Evolutionary conservation across 2,329 filamentous ascomycete species (phyloP).

Genomic region (Verticillium alfalfae): DNA sequence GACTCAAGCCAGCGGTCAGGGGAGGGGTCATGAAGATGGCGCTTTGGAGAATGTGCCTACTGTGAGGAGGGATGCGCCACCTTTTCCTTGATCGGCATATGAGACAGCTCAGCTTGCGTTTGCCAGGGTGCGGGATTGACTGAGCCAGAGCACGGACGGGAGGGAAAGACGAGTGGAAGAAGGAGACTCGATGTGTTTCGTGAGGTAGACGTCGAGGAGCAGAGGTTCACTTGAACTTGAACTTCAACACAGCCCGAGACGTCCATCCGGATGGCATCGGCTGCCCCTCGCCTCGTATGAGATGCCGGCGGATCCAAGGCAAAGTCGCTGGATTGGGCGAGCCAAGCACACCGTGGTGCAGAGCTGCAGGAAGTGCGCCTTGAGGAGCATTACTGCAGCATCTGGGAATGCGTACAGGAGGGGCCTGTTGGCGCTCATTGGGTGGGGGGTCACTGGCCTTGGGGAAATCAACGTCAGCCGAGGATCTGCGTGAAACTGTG

Average conservation of each 20-base stretch:
- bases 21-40: background rate
- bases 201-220: background rate
- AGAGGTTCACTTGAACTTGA: background rate
- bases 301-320: slow-evolving; percentile 1
- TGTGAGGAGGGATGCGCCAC: background rate
- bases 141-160: background rate
- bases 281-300: background rate
- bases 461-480: slow-evolving; percentile 2
- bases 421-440: background rate
- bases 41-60: background rate
- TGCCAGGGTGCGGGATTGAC: background rate
- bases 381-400: background rate
- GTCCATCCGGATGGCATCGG: background rate
- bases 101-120: background rate
- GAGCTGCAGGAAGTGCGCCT: background rate
- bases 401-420: background rate
- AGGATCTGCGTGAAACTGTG: background rate
- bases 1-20: background rate
- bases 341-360: background rate
- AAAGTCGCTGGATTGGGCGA: background rate
- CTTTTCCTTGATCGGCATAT: background rate
- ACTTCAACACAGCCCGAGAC: background rate
- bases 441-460: background rate
- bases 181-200: background rate
- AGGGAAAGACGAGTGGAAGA: background rate